Evolutionary conservation across 345 rosid species (phyloP).

Genomic region (Hirschfeldia incana): DNA sequence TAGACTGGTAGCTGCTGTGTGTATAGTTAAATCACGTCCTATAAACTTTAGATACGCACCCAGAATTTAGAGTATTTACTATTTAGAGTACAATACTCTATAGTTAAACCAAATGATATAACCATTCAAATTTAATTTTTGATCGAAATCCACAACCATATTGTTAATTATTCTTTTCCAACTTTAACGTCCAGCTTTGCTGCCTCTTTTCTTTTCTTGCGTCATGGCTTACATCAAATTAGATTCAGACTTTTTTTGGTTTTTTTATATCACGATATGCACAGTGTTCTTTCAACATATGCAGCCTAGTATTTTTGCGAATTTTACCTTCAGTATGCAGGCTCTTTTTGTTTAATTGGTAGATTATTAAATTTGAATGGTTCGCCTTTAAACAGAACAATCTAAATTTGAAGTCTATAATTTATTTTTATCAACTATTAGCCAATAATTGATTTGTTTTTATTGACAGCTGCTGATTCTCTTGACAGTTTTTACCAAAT

Average conservation of each 20-base stretch:
- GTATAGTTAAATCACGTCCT: background rate
- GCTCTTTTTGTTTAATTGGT: background rate
- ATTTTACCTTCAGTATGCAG: background rate
- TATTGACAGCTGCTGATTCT: conserved; percentile 19
- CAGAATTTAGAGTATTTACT: background rate
- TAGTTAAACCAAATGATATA: too few species aligned
- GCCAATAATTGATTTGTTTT: conserved; percentile 12
- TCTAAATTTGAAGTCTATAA: conserved; percentile 17
- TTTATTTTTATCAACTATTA: conserved; percentile 1
- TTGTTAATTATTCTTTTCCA: background rate
- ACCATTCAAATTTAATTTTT: too few species aligned
- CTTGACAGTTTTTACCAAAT: conserved; percentile 26
- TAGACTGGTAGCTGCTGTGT: background rate
- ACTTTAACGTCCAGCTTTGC: background rate
- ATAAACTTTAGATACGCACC: background rate
- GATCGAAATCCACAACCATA: background rate
- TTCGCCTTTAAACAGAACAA: conserved; percentile 8
- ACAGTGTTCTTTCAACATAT: background rate
- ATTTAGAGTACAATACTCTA: background rate
- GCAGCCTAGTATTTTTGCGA: background rate
- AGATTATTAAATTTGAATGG: background rate
- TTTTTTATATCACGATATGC: background rate
- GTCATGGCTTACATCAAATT: conserved; percentile 8
- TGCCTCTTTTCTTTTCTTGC: background rate
- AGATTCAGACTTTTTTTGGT: background rate